Conservation (phyloP, 1,284 basidiomycete species). For the Ganoderma lingzhi region DNA sequence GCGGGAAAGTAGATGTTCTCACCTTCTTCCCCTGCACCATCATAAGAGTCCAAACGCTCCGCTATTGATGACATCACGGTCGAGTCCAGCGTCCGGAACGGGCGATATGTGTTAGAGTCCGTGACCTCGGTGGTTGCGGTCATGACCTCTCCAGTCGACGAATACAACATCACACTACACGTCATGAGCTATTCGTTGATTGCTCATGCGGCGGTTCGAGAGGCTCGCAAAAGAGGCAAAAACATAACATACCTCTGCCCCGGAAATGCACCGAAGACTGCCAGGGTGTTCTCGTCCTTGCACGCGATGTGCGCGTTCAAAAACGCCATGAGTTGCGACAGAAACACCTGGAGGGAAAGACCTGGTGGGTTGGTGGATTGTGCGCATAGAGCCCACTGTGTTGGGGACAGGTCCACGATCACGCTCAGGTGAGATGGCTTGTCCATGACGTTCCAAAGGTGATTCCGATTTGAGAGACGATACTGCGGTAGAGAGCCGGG, state of each 20-base stretch:
- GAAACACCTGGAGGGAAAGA: conserved; percentile 70
- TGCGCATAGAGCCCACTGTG: conserved; percentile 80
- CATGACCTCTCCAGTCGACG: conserved; percentile 59
- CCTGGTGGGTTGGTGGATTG: conserved; percentile 55
- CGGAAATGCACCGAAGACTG: conserved; percentile 90
- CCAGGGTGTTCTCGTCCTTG: conserved; percentile 91
- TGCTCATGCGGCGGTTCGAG: not conserved
- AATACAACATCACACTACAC: conserved; percentile 75
- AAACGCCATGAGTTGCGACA: conserved; percentile 88
- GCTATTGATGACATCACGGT: conserved; percentile 70
- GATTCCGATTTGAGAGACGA: not conserved
- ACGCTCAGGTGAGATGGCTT: conserved; percentile 79
- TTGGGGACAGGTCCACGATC: conserved; percentile 83
- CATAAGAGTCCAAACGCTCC: conserved; percentile 65
- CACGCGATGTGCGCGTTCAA: conserved; percentile 93
- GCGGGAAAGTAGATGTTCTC: conserved; percentile 20
- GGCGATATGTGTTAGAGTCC: conserved; percentile 85
- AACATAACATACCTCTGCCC: conserved; percentile 69
- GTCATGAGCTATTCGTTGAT: not conserved
- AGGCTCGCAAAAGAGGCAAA: not conserved
- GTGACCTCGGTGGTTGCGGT: conserved; percentile 49
- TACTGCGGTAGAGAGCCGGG: not conserved
- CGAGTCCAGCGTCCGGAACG: conserved; percentile 80
- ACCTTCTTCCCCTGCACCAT: conserved; percentile 59
- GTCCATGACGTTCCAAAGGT: conserved; percentile 46